A percentile compares a stretch with the other conserved stretches of the same genome.
Evolutionary conservation across 2,329 filamentous ascomycete genomes (phyloP).

Genomic region (Helotiales sp.): DNA sequence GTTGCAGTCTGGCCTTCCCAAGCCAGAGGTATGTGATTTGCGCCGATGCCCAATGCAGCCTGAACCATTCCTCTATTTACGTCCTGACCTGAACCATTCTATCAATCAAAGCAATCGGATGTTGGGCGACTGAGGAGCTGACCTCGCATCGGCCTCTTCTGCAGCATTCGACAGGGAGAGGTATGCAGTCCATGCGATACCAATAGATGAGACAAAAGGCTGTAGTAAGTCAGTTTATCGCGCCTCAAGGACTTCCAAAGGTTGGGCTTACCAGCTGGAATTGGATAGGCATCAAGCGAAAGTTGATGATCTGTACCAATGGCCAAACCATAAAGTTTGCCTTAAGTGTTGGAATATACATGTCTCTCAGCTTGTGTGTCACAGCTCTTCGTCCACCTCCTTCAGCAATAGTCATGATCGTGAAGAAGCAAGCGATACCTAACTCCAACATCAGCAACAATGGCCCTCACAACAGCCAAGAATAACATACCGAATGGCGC

Average conservation of each 20-base stretch:
- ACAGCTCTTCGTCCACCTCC: constrained; percentile 83
- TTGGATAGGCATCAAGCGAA: constrained; percentile 89
- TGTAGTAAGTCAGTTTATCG: constrained; percentile 39
- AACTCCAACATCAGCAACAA: background rate
- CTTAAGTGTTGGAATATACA: constrained; percentile 91
- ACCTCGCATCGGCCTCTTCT: constrained; percentile 47
- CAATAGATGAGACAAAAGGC: constrained; percentile 94
- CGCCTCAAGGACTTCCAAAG: background rate
- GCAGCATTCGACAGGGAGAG: constrained; percentile 88
- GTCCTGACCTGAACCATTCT: constrained; percentile 19
- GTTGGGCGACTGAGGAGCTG: constrained; percentile 35
- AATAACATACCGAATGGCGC: constrained; percentile 73
- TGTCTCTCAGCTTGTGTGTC: constrained; percentile 82
- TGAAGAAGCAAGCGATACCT: constrained; percentile 86
- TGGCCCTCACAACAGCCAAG: background rate
- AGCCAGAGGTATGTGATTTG: background rate
- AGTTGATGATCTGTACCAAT: constrained; percentile 94
- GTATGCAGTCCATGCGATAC: constrained; percentile 98
- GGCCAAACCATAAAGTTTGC: constrained; percentile 97
- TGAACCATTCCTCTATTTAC: constrained; percentile 8
- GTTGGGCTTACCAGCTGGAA: constrained; percentile 81
- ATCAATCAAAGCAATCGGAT: constrained; percentile 34
- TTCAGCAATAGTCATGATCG: constrained; percentile 93
- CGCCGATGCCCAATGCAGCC: constrained; percentile 17
- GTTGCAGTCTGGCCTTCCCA: background rate